Evolutionary conservation across 768 basidiomycete species (phyloP).

Genomic region (Lanmaoa rubissima): DNA sequence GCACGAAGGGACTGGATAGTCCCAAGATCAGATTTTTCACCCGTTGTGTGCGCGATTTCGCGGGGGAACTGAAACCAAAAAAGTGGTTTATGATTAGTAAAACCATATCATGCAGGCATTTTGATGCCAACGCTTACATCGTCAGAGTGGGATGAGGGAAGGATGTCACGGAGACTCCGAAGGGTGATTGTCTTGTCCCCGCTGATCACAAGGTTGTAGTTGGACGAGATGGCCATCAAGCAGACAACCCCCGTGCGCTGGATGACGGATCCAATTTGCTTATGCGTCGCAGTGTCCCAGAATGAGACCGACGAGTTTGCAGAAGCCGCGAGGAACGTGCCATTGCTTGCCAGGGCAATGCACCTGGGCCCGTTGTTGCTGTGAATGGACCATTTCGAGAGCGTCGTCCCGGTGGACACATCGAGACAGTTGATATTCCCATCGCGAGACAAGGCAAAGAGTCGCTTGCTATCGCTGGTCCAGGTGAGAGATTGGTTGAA

Average conservation of each 20-base stretch:
- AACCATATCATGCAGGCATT: too few relatives aligned
- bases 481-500: neutral
- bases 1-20: too few relatives aligned
- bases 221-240: conserved; percentile 4
- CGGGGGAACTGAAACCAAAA: too few relatives aligned
- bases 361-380: neutral
- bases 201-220: neutral
- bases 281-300: conserved; percentile 6
- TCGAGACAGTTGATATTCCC: neutral
- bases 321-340: neutral
- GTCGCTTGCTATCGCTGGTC: neutral
- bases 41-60: too few relatives aligned
- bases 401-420: neutral
- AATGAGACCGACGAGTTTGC: neutral
- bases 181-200: conserved; percentile 2
- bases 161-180: neutral
- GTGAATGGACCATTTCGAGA: neutral
- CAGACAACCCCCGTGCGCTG: neutral
- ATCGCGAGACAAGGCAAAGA: neutral
- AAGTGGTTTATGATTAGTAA: too few relatives aligned
- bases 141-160: conserved; percentile 1
- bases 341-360: neutral
- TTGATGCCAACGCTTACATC: neutral
- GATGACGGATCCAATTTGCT: neutral
- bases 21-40: too few relatives aligned